Conservation (phyloP, 2,329 filamentous ascomycete species). For the Paraconiothyrium sp. region DNA sequence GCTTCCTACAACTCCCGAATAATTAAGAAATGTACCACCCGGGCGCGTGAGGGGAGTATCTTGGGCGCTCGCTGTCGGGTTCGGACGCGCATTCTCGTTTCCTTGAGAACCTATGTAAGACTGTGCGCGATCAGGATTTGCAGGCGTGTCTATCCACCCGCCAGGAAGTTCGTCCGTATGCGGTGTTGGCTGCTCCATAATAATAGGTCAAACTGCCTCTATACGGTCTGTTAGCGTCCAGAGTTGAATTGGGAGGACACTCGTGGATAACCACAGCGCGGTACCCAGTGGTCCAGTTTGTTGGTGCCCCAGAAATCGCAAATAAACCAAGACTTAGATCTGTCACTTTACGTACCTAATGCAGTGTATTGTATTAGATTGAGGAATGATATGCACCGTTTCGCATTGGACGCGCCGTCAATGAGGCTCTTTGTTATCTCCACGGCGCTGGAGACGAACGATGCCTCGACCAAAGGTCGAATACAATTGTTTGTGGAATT, state of each 20-base stretch:
- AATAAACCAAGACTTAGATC: neutral
- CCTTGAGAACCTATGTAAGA: constrained; percentile 33
- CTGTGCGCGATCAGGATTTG: constrained; percentile 32
- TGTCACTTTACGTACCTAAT: neutral
- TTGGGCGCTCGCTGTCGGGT: constrained; percentile 8
- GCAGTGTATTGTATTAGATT: neutral
- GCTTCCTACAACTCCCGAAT: constrained; percentile 16
- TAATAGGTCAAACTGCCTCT: constrained; percentile 11
- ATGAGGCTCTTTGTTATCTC: constrained; percentile 1
- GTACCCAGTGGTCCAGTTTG: neutral
- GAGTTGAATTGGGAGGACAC: neutral
- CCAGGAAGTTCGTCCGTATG: constrained; percentile 44
- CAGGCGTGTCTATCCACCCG: constrained; percentile 49
- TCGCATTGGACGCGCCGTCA: neutral
- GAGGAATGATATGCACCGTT: neutral
- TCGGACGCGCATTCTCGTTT: constrained; percentile 18
- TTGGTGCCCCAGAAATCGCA: neutral
- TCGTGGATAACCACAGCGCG: neutral
- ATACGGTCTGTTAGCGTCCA: neutral
- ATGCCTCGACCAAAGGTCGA: neutral
- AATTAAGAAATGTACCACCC: constrained; percentile 32
- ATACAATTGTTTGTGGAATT: neutral
- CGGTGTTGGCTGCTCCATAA: constrained; percentile 47
- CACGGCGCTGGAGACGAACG: neutral
- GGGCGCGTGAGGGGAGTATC: constrained; percentile 13